These are phyloP conservation scores for Candida saitoana DNA, from an alignment of 805 yeast species.

Conservation along the genomic window DNA sequence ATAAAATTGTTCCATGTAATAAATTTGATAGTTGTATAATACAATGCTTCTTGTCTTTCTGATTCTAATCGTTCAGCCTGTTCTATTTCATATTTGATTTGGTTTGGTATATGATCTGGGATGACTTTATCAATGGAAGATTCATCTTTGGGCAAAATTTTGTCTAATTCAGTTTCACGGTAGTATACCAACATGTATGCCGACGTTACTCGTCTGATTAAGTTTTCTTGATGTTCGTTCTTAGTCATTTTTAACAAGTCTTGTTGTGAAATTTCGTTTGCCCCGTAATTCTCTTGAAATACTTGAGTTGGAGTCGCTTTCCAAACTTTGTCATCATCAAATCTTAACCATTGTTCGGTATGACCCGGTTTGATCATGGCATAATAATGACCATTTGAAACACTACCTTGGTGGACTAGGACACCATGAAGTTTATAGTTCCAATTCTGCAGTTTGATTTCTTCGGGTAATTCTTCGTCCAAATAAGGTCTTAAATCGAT, in stretches of 20 bases:
- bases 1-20: conserved; percentile 52
- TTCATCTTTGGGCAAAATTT: conserved; percentile 56
- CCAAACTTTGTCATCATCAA: conserved; percentile 95
- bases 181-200: conserved; percentile 97
- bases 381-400: conserved; percentile 94
- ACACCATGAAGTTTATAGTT: conserved; percentile 88
- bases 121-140: conserved; percentile 35
- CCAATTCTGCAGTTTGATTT: conserved; percentile 54
- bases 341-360: conserved; percentile 75
- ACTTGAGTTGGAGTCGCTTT: conserved; percentile 80
- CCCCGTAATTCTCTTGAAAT: conserved; percentile 89
- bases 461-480: conserved; percentile 49
- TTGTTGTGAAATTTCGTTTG: conserved; percentile 51
- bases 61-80: conserved; percentile 52
- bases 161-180: conserved; percentile 54
- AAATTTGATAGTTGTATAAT: conserved; percentile 47
- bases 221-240: conserved; percentile 57
- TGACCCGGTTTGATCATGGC: conserved; percentile 83
- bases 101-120: conserved; percentile 66
- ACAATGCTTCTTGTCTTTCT: conserved; percentile 60
- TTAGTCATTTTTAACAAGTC: conserved; percentile 51
- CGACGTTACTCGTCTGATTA: conserved; percentile 76
- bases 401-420: conserved; percentile 91
- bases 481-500: conserved; percentile 79
- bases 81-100: conserved; percentile 59